These are phyloP conservation scores for Diaporthe sp. DNA, from an alignment of 2,329 filamentous ascomycete species.

Conservation along the genomic window DNA sequence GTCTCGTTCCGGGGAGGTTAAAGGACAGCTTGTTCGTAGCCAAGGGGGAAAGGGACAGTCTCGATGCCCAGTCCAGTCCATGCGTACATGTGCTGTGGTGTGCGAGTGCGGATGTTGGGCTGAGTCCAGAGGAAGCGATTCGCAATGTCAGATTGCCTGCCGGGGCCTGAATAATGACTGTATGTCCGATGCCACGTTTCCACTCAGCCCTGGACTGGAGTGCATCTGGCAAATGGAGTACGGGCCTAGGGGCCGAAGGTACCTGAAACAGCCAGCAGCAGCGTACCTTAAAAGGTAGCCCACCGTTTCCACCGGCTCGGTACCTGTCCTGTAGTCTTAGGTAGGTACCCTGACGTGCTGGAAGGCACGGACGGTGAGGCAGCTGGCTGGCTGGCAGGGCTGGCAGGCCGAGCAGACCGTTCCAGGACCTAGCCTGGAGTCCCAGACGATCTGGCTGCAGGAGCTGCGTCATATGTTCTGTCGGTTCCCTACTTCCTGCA, in stretches of 20 bases:
- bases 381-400: not conserved
- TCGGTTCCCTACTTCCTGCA: not conserved
- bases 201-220: constrained; percentile 26
- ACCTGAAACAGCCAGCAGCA: constrained; percentile 14
- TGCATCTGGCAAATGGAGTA: constrained; percentile 14
- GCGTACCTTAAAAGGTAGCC: not conserved
- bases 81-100: not conserved
- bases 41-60: not conserved
- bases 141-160: constrained; percentile 32
- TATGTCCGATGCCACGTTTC: constrained; percentile 31
- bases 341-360: constrained; percentile 4
- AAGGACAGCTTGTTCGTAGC: constrained; percentile 11
- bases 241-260: constrained; percentile 8
- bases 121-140: constrained; percentile 12
- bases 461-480: constrained; percentile 22
- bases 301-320: constrained; percentile 10
- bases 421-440: constrained; percentile 7
- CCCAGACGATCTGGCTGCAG: not conserved
- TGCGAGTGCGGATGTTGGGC: not conserved
- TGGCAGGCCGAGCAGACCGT: not conserved
- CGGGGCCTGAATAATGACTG: constrained; percentile 9
- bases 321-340: not conserved
- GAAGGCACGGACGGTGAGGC: constrained; percentile 16
- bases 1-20: not conserved
- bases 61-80: not conserved